These are phyloP conservation scores for Kluyveromyces aestuarii DNA, from an alignment of 805 yeast species.

Conservation along the genomic window DNA sequence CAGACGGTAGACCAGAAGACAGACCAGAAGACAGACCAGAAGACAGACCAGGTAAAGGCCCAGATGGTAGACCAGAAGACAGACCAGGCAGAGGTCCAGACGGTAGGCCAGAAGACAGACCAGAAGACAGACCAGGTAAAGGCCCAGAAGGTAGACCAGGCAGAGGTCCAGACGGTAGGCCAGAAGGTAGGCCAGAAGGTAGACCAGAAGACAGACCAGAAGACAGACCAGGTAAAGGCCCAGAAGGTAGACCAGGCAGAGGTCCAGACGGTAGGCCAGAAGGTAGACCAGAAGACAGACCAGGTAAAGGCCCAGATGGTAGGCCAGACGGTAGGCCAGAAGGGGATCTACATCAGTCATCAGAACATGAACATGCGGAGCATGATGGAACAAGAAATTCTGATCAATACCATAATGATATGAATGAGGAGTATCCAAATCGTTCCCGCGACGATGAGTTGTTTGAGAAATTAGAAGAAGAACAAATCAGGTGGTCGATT, in stretches of 20 bases:
- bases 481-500: background rate
- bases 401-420: background rate
- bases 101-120: background rate
- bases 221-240: background rate
- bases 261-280: background rate
- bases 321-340: background rate
- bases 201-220: background rate
- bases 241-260: background rate
- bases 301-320: background rate
- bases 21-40: background rate
- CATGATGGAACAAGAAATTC: background rate
- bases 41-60: background rate
- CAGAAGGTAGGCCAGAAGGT: background rate
- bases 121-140: background rate
- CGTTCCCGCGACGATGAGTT: background rate
- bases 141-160: background rate
- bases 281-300: background rate
- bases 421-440: background rate
- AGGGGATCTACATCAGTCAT: background rate
- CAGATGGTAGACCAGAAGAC: background rate
- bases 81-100: background rate
- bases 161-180: background rate
- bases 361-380: background rate
- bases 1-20: background rate
- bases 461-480: background rate